phyloP scores from a whole-genome alignment of 2,329 filamentous ascomycete species.

The Fusarium sp. region DNA sequence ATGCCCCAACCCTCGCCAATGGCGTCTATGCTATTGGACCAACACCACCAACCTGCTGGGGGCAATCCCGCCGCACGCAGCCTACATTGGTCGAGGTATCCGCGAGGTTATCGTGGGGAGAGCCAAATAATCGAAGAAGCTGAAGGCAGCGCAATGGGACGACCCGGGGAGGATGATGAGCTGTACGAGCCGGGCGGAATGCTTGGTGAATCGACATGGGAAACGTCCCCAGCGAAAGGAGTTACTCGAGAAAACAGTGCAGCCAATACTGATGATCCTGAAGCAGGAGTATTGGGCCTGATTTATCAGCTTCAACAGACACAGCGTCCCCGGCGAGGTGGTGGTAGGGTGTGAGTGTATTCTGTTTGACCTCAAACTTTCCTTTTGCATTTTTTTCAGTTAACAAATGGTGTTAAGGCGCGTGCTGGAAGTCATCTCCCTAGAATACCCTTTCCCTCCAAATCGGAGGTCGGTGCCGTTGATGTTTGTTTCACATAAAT shows the following conservation, averaged over 20 bases:
- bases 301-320: constrained; percentile 71
- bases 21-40: constrained; percentile 79
- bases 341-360: constrained; percentile 51
- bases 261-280: constrained; percentile 59
- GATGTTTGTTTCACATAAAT: constrained; percentile 13
- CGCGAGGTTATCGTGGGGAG: constrained; percentile 61
- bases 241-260: constrained; percentile 66
- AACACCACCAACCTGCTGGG: constrained; percentile 76
- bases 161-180: constrained; percentile 65
- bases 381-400: background rate
- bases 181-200: constrained; percentile 64
- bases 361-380: constrained; percentile 6
- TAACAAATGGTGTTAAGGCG: constrained; percentile 19
- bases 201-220: constrained; percentile 71
- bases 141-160: constrained; percentile 56
- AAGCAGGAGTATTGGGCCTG: constrained; percentile 68
- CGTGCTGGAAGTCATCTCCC: constrained; percentile 10
- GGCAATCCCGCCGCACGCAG: constrained; percentile 61
- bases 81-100: constrained; percentile 60
- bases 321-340: constrained; percentile 62
- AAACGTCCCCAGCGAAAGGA: constrained; percentile 65
- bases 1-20: constrained; percentile 72
- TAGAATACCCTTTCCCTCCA: background rate
- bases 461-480: background rate
- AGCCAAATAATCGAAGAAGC: constrained; percentile 69